Conservation (phyloP, 345 rosid species). For the Populus simonii region DNA sequence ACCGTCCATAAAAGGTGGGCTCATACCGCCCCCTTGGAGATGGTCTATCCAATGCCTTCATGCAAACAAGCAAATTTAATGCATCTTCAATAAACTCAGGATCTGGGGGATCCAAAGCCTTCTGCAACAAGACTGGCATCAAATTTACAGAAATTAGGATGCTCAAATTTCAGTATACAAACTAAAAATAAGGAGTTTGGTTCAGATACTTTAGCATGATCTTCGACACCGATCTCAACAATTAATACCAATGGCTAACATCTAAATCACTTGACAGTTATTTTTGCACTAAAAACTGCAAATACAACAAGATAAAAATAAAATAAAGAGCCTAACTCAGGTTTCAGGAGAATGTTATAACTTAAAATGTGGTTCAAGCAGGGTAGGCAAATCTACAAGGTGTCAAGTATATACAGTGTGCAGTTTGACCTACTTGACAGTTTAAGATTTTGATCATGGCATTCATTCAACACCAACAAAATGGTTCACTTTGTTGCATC, state of each 20-base stretch:
- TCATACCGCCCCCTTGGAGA: constrained; percentile 63
- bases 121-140: constrained; percentile 69
- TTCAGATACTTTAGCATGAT: background rate
- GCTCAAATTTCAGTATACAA: background rate
- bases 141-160: constrained; percentile 25
- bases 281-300: background rate
- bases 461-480: background rate
- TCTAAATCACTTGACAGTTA: background rate
- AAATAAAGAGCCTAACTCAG: background rate
- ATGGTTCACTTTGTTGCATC: background rate
- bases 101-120: constrained; percentile 84
- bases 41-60: constrained; percentile 50
- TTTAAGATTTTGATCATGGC: background rate
- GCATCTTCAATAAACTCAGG: constrained; percentile 75
- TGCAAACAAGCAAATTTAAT: constrained; percentile 53
- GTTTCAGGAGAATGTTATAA: background rate
- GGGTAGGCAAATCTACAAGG: background rate
- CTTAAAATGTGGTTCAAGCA: background rate
- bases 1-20: constrained; percentile 85
- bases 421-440: background rate
- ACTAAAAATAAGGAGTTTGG: background rate
- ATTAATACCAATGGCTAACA: background rate
- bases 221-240: background rate
- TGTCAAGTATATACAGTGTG: background rate
- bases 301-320: background rate